Evolutionary conservation across 768 basidiomycete genomes (phyloP).

Genomic region (Rhizopogon rudus): DNA sequence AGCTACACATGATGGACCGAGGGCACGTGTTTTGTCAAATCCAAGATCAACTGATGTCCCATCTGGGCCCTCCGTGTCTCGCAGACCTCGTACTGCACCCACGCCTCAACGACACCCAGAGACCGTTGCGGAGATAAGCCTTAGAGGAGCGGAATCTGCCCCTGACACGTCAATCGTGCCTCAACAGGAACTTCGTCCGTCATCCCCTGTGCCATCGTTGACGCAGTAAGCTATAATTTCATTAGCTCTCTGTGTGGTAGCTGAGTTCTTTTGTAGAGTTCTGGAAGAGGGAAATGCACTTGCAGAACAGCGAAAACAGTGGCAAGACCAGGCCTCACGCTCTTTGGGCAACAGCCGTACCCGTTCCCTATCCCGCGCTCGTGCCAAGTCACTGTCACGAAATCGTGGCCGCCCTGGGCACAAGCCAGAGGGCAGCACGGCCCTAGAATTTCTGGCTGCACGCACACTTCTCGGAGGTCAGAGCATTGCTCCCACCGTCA

Average conservation of each 20-base stretch:
- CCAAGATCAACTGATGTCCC: slow-evolving; percentile 20
- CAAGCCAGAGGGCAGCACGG: slow-evolving; percentile 18
- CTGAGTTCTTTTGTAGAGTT: slow-evolving; percentile 39
- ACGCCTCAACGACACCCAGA: neutral
- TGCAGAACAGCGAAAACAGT: slow-evolving; percentile 57
- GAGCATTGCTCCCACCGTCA: slow-evolving; percentile 40
- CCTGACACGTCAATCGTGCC: slow-evolving; percentile 4
- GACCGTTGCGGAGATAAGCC: neutral
- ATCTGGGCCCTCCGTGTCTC: slow-evolving; percentile 5
- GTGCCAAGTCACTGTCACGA: slow-evolving; percentile 22
- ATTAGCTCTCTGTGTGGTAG: neutral
- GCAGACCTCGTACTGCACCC: neutral
- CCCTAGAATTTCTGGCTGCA: slow-evolving; percentile 58
- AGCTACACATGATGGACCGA: neutral
- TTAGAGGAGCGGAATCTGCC: neutral
- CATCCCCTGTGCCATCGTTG: slow-evolving; percentile 57
- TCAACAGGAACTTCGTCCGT: slow-evolving; percentile 51
- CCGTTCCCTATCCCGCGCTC: slow-evolving; percentile 46
- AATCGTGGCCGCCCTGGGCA: slow-evolving; percentile 13
- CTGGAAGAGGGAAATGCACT: slow-evolving; percentile 59
- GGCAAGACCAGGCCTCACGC: slow-evolving; percentile 57
- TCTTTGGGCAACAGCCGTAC: slow-evolving; percentile 69
- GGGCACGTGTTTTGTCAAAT: slow-evolving; percentile 7
- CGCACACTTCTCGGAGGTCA: slow-evolving; percentile 66
- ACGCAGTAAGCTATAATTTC: slow-evolving; percentile 29